Evolutionary conservation across 805 yeast species (phyloP).

Genomic region (Starmerella apis): DNA sequence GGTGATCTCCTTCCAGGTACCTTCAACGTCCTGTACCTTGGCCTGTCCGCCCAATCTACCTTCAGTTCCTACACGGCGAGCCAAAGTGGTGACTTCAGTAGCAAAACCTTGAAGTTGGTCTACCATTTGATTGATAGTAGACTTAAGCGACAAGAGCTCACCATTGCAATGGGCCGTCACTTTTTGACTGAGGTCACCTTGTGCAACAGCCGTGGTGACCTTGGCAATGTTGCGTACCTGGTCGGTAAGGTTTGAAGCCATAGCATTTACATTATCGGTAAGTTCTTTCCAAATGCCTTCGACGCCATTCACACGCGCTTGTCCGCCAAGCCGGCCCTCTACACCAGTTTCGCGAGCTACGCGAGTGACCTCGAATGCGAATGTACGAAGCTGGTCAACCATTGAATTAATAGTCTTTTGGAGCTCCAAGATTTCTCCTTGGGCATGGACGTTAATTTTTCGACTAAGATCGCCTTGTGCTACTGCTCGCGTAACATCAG

Average conservation of each 20-base stretch:
- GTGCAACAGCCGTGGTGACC: constrained; percentile 79
- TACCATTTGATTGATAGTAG: constrained; percentile 81
- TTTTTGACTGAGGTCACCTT: constrained; percentile 69
- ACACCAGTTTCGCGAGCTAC: constrained; percentile 88
- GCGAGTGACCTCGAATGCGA: constrained; percentile 76
- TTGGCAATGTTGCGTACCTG: constrained; percentile 82
- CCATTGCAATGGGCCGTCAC: constrained; percentile 82
- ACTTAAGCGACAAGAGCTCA: constrained; percentile 66
- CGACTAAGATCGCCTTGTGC: constrained; percentile 77
- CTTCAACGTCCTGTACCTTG: constrained; percentile 65
- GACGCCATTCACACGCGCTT: constrained; percentile 66
- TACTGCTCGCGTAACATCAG: constrained; percentile 81
- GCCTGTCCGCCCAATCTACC: constrained; percentile 88
- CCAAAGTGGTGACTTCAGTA: constrained; percentile 74
- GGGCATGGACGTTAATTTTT: constrained; percentile 81
- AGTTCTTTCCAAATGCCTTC: constrained; percentile 83
- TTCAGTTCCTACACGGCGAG: constrained; percentile 80
- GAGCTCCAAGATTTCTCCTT: constrained; percentile 75
- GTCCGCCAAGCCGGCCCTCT: constrained; percentile 80
- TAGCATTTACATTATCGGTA: constrained; percentile 78
- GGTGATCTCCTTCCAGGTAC: constrained; percentile 76
- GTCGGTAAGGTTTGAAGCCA: constrained; percentile 79
- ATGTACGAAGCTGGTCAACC: constrained; percentile 76
- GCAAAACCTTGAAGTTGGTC: constrained; percentile 73
- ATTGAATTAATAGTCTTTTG: constrained; percentile 80